phyloP scores from a whole-genome alignment of 2,329 filamentous ascomycete genomes.

The Claviceps arundinis region DNA sequence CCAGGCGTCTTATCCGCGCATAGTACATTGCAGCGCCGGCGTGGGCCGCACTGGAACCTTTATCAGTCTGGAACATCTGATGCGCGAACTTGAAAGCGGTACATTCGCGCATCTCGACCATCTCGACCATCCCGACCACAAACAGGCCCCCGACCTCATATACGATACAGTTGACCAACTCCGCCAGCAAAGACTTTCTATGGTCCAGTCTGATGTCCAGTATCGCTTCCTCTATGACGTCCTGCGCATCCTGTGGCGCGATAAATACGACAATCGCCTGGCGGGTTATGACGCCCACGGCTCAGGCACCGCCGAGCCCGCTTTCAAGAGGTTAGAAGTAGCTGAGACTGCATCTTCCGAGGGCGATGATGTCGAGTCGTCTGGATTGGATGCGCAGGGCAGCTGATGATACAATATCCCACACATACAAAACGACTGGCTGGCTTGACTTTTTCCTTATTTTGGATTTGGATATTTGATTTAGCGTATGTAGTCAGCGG shows the following conservation, averaged over 20 bases:
- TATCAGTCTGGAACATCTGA: constrained; percentile 85
- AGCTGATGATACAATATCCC: too few species aligned
- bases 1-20: constrained; percentile 49
- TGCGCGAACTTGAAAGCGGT: constrained; percentile 68
- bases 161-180: constrained; percentile 68
- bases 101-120: constrained; percentile 32
- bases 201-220: constrained; percentile 86
- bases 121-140: constrained; percentile 6
- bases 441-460: too few species aligned
- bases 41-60: constrained; percentile 93
- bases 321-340: constrained; percentile 40
- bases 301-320: constrained; percentile 30
- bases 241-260: constrained; percentile 59
- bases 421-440: too few species aligned
- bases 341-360: constrained; percentile 26
- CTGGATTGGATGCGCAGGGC: neutral
- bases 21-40: constrained; percentile 81
- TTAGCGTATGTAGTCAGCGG: too few species aligned
- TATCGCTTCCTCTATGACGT: constrained; percentile 84
- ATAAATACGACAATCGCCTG: constrained; percentile 39
- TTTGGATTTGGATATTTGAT: too few species aligned
- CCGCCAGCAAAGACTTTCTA: constrained; percentile 78
- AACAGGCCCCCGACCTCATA: constrained; percentile 55
- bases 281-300: constrained; percentile 18
- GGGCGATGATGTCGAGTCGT: neutral